A percentile compares a stretch with the other conserved stretches of the same genome.
phyloP scores from a whole-genome alignment of 2,329 filamentous ascomycete species.

The Calonectria henricotiae region DNA sequence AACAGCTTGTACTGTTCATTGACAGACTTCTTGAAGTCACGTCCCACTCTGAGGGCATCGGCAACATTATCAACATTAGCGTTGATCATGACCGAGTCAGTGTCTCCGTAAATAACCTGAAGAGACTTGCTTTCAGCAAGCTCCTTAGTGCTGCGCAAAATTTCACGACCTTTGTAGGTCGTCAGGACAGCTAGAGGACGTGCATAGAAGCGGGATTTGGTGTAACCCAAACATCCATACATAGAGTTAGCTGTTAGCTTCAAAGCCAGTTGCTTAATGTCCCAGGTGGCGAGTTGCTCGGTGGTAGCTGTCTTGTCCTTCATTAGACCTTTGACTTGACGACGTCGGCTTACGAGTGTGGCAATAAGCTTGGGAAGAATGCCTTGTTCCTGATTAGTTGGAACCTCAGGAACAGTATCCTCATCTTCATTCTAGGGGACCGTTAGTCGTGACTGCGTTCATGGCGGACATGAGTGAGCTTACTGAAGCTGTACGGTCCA shows the following conservation, averaged over 20 bases:
- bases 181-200: constrained; percentile 95
- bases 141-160: constrained; percentile 95
- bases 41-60: constrained; percentile 91
- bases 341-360: constrained; percentile 89
- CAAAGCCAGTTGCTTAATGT: constrained; percentile 96
- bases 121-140: constrained; percentile 92
- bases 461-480: constrained; percentile 54
- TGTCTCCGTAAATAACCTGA: constrained; percentile 98
- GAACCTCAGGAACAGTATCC: constrained; percentile 91
- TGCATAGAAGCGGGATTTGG: constrained; percentile 97
- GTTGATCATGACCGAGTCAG: constrained; percentile 99
- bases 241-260: constrained; percentile 99
- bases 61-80: constrained; percentile 95
- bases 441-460: constrained; percentile 51
- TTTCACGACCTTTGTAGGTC: constrained; percentile 97
- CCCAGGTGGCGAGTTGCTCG: constrained; percentile 94
- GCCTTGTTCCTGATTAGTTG: constrained; percentile 83
- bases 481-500: constrained; percentile 83
- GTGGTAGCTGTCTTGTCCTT: constrained; percentile 90
- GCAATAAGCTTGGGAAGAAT: constrained; percentile 93
- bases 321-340: constrained; percentile 97
- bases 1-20: constrained; percentile 94
- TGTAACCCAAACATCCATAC: constrained; percentile 98
- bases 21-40: constrained; percentile 95
- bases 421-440: constrained; percentile 75